Base-by-base conservation (phyloP, 805 yeast species). In the Jamesozyma spencerorum region DNA sequence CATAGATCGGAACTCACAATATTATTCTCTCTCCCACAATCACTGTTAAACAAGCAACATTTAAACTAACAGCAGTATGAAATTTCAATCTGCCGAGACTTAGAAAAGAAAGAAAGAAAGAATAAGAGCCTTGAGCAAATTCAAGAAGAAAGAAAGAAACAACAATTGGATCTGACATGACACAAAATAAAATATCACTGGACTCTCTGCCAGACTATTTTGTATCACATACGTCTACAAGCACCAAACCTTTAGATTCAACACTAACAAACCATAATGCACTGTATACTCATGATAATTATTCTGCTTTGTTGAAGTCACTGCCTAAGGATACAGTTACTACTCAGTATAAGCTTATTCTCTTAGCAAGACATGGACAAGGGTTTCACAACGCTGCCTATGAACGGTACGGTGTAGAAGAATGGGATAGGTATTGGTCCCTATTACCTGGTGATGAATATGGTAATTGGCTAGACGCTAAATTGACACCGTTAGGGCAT, bases 311-410 rank as follows among this genome's bases (percentile, higher is more conserved):
- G 6, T 51, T 46, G 31, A 37, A 47, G 13, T 34, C 53, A 2
- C 34, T 55, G 8, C 60, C 60, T 1, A 20, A 34, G 3, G 53
- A 54, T 18, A 53, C 54, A 1, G 48, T 29, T 2, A 41, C 40
- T 1, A 31, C 38, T 14, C 43, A 45, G n/a, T 54, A 55, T 36
- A 53, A 53, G 37, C 33, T 55, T 38, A 18, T 49, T 6, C 34
- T 50, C 1, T 34, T 54, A 5, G 57, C 54, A 65, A 67, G 86
- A 53, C 86, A 80, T 49, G 86, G 85, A 5, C 83, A 79, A 55
- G 86, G 85, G 0, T 72, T 60, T 52, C 87, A 80, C 47, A 80
- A 80, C 49, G 64, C 66, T 34, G 70, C 74, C 2, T 74, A 77
- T 13, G 62, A 60, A 18, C 68, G 72, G 43, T 77, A 76, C 49